Evolutionary conservation across 371 early-diverging fungal genomes (phyloP).

Genomic region (Mucor piriformis): DNA sequence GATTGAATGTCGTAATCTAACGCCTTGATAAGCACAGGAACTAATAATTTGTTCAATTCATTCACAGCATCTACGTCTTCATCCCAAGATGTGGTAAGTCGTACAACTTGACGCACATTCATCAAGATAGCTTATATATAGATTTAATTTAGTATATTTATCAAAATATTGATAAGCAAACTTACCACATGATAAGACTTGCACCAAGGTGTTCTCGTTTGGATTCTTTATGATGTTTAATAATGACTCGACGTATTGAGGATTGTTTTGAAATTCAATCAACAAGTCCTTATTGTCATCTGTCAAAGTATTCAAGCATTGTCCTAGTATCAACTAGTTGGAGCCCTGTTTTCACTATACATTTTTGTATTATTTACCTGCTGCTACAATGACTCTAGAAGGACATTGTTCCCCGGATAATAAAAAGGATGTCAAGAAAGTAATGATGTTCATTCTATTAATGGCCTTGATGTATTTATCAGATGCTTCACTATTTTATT

Average conservation of each 20-base stretch:
- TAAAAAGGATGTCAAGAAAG: conserved; percentile 73
- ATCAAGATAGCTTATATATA: conserved; percentile 38
- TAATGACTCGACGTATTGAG: conserved; percentile 58
- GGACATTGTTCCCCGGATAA: conserved; percentile 62
- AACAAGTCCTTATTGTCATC: conserved; percentile 77
- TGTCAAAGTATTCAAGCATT: conserved; percentile 82
- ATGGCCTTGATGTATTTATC: conserved; percentile 66
- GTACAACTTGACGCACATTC: conserved; percentile 43
- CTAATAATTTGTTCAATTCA: conserved; percentile 51
- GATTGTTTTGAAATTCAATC: conserved; percentile 62
- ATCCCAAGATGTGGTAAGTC: conserved; percentile 40
- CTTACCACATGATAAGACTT: conserved; percentile 60
- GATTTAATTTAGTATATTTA: neutral
- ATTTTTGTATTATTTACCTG: conserved; percentile 58
- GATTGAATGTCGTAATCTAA: conserved; percentile 65
- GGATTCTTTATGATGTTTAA: conserved; percentile 49
- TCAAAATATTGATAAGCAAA: neutral
- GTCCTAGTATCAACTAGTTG: conserved; percentile 43
- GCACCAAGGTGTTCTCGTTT: conserved; percentile 50
- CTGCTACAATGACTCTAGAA: conserved; percentile 64
- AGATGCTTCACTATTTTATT: conserved; percentile 63
- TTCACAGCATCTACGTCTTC: conserved; percentile 38
- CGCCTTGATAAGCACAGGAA: conserved; percentile 59
- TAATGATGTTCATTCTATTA: conserved; percentile 65
- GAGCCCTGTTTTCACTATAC: no score